Percentiles rank a stretch among this genome's conserved stretches.
phyloP scores from a whole-genome alignment of 768 basidiomycete species.

The Coprinellus aureogranulatus region DNA sequence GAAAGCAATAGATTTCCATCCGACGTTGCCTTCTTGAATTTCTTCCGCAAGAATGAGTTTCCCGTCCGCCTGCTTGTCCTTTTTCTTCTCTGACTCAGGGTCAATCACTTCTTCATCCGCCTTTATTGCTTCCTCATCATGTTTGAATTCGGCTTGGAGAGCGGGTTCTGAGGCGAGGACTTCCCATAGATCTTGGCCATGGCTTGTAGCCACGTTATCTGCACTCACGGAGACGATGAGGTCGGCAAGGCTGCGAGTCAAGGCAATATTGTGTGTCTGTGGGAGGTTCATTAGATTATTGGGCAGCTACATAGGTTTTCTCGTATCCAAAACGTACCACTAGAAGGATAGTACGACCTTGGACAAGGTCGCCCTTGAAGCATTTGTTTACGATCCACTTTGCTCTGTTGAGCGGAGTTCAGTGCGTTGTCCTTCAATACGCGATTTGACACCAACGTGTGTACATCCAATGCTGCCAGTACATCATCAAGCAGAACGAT shows the following conservation, averaged over 20 bases:
- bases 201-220: constrained; percentile 48
- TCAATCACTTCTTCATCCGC: constrained; percentile 22
- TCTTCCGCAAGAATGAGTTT: constrained; percentile 63
- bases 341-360: constrained; percentile 76
- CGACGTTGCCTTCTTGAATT: constrained; percentile 54
- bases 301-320: constrained; percentile 34
- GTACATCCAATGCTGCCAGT: constrained; percentile 56
- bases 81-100: constrained; percentile 23
- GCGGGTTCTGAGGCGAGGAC: constrained; percentile 38
- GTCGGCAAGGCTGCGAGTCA: constrained; percentile 52
- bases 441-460: constrained; percentile 26
- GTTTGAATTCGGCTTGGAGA: constrained; percentile 23
- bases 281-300: neutral
- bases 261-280: constrained; percentile 51
- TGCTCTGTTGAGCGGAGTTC: constrained; percentile 46
- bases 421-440: neutral
- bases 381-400: constrained; percentile 80
- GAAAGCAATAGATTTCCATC: constrained; percentile 43
- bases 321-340: constrained; percentile 63
- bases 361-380: constrained; percentile 73
- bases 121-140: constrained; percentile 20
- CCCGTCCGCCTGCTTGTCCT: constrained; percentile 28
- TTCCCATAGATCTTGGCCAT: constrained; percentile 49
- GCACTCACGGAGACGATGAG: constrained; percentile 54
- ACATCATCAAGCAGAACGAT: constrained; percentile 74